Evolutionary conservation across 495 filamentous ascomycete genomes (phyloP), one percentile per base, ranked within the genome.

Genomic region (Daldinia grandis): DNA sequence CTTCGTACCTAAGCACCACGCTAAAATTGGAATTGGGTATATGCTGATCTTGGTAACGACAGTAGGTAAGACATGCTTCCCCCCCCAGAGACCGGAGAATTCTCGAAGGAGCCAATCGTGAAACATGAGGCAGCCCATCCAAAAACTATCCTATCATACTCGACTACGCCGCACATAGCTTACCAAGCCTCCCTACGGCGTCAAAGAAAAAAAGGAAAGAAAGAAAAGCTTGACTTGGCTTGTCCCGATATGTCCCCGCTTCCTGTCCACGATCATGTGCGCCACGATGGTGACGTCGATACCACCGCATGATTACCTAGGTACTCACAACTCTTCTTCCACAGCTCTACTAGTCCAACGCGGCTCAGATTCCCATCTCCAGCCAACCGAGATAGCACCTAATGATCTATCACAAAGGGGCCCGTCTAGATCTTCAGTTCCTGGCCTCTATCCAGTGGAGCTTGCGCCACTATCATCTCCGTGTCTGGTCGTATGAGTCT

Each of bases 341-440:
- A 27, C 33, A 6, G 17, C 53, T 10, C 30, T 56, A 21, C 14
- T 12, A 62, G 24, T 42, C 35, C 17, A 35, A 61, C 27, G 21
- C 28, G 56, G 53, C 4, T 53, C 44, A 44, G 33, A 42, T 15
- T 42, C 47, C 44, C 37, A 54, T 62, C 51, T 66, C 58, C 10
- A 50, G 55, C 28, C 44, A 59, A 37, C 63, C 51, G 59, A 71
- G 58, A 54, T 66, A 51, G 51, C 57, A 49, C 63, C 27, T 40
- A 37, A 54, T 63, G 58, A 63, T 63, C 40, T 71, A 50, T 71
- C 63, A 63, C 28, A 71, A 70, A 58, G 62, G 21, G 21, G 19
- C 30, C 28, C 15, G 30, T 58, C 62, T 44, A 65, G 68, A 62
- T 66, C 51, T 51, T 66, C 38, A 64, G 56, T 49, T 57, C 61